Evolutionary conservation across 1,284 basidiomycete genomes (phyloP), one percentile per base, ranked within the genome.

Genomic region (Microstroma glucosiphilum): DNA sequence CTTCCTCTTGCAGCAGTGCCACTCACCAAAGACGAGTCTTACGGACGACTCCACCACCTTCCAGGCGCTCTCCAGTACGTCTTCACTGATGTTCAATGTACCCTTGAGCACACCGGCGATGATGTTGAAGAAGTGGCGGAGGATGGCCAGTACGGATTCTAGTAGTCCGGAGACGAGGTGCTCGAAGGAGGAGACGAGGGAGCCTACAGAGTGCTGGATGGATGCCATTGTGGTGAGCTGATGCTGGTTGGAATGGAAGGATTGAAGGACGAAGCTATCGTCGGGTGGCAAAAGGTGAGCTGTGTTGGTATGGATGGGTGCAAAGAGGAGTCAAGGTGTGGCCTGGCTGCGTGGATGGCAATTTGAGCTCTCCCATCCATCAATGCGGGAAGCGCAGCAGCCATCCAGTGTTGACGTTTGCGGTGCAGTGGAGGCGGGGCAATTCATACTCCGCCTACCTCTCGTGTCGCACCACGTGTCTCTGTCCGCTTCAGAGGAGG

Each of bases 61-160:
- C 51, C 51, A 54, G 15, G 51, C 25, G 25, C 25, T 25, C 21
- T 23, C 51, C 21, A 54, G 7, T 4, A 54, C 51, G 13, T 54
- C 51, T 25, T 54, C 51, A 25, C 51, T 54, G 19, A 54, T 25
- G 21, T 54, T 21, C n/a, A 54, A 6, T 15, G 25, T 13, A 2
- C 17, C 21, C 15, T 25, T 19, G 19, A 61, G 40, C 40, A 59
- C 46, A 11, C 23, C 23, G 12, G 40, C 26, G 19, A 59, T 26
- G 26, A 46, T 19, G 30, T 49, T 40, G 30, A 49, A 59, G 25
- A 40, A 19, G 21, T 59, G 58, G 12, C 26, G 37, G 19, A 61
- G 37, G 56, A 61, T 40, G 37, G 60, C 60, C 17, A 61, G 57
- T 40, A 61, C 48, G 12, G 60, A 61, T 41, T 61, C 60, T n/a